phyloP scores from a whole-genome alignment of 257 asterid species.

The Lycium barbarum region DNA sequence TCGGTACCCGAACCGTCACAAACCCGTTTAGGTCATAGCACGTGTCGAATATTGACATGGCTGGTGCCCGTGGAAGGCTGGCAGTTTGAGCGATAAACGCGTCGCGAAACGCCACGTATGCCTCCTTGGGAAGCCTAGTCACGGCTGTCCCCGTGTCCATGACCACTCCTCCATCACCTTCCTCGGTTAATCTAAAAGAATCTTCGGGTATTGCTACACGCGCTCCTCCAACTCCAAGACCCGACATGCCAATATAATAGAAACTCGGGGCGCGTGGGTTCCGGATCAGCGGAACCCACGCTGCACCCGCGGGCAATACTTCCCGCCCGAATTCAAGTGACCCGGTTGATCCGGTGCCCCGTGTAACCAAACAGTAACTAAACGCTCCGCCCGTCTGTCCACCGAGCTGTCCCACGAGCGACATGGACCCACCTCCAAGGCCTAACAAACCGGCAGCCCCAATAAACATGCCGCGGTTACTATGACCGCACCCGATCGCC shows the following conservation, averaged over 20 bases:
- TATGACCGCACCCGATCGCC: constrained; percentile 91
- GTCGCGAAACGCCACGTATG: constrained; percentile 72
- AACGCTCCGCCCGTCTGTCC: constrained; percentile 86
- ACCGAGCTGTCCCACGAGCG: constrained; percentile 83
- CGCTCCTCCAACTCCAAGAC: constrained; percentile 84
- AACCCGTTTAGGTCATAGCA: constrained; percentile 77
- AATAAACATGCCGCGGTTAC: constrained; percentile 81
- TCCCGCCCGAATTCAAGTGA: constrained; percentile 89
- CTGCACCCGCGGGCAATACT: constrained; percentile 75
- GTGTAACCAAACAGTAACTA: constrained; percentile 85
- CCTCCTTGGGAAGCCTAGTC: constrained; percentile 69
- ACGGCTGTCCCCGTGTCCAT: constrained; percentile 95
- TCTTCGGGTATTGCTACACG: constrained; percentile 65
- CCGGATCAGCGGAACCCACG: constrained; percentile 77
- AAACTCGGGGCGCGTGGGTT: constrained; percentile 77
- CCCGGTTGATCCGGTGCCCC: constrained; percentile 73
- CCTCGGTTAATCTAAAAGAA: constrained; percentile 49
- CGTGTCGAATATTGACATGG: constrained; percentile 75
- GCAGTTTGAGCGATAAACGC: constrained; percentile 65
- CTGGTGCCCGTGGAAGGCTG: constrained; percentile 65
- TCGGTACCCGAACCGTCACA: constrained; percentile 85
- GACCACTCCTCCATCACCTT: constrained; percentile 82
- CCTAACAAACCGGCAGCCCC: constrained; percentile 94
- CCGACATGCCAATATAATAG: constrained; percentile 72
- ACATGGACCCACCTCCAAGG: constrained; percentile 86